Conservation (phyloP, 169 alveolate genomes). For the Eimeria tenella region DNA sequence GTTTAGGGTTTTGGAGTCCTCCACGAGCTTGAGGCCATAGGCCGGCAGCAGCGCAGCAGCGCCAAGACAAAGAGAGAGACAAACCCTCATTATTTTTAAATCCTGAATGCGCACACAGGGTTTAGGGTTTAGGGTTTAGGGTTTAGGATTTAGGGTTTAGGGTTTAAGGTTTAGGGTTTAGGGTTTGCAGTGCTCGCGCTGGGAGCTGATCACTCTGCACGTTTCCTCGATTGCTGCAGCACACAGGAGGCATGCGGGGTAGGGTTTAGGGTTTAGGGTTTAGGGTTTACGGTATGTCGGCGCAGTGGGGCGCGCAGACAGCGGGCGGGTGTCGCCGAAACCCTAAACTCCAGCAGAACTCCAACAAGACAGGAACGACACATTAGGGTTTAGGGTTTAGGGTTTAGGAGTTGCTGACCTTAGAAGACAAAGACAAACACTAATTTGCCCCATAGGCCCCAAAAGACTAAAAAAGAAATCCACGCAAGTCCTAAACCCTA, state of each 20-base stretch:
- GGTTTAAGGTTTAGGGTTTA: neutral
- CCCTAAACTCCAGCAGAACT: neutral
- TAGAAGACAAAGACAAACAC: neutral
- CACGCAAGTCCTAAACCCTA: slow-evolving; percentile 1
- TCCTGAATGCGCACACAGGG: slow-evolving; percentile 3
- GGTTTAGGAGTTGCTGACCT: no score
- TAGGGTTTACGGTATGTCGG: slow-evolving; percentile 11
- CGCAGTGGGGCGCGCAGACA: no score
- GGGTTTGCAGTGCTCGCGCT: neutral
- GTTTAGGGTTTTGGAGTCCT: slow-evolving; percentile 18
- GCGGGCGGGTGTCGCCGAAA: neutral
- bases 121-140: slow-evolving; percentile 52
- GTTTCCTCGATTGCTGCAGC: neutral
- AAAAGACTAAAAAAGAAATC: neutral
- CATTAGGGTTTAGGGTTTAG: no score
- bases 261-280: slow-evolving; percentile 14
- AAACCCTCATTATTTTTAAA: neutral
- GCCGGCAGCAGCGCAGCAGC: neutral
- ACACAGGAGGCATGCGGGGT: neutral
- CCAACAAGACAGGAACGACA: neutral
- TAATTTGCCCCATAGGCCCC: neutral
- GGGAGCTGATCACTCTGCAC: neutral
- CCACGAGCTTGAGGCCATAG: neutral
- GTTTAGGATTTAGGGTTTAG: slow-evolving; percentile 15
- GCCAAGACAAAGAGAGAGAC: neutral